Base-by-base conservation (phyloP, 805 yeast species). In the Saccharomyces paradoxus region DNA sequence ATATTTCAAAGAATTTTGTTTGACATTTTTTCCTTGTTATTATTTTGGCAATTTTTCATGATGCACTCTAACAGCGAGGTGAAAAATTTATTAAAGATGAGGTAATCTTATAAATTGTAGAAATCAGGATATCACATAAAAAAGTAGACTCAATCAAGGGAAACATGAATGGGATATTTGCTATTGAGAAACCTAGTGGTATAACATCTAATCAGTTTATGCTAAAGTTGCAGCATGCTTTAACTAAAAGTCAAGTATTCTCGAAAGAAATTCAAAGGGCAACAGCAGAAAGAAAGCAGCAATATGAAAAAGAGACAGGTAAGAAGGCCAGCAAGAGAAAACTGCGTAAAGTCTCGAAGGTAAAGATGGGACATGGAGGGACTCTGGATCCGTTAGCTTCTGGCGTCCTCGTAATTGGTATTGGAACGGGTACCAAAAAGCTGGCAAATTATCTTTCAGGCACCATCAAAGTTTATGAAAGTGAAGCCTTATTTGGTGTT, bases 301-400 rank as follows among this genome's bases (percentile, higher is more conserved):
- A 72, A 52, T 63, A 69, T 28, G 71, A 72, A 54, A 58, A 65
- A 51, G 60, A 68, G 47, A 70, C 74, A 65, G 74, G 80, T 54
- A 70, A 75, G 52, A 75, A 73, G 53, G 76, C 81, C 41, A 77
- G 81, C 48, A 77, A 79, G 56, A 77, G 80, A 53, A 79, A 80
- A 55, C 74, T 79, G 29, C 72, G 77, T 26, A 75, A 76, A 31
- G 73, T 80, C 3, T 61, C 72, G 5, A 84, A 83, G 62, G 83
- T 91, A 32, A 94, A 94, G 65, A 86, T 92, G 76, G 99, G 99
- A 1, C 99, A 94, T 69, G 99, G 99, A 21, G 99, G 99, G 9
- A 94, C 99, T 0, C 74, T 94, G 41, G 99, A 94, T 65, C 97
- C 98, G 0, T 71, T 88, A 47, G 99, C 99, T 0, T 83, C 90